Percentiles rank a stretch among this genome's conserved stretches.
These are phyloP conservation scores for Aspergillus luchuensis DNA, from an alignment of 2,329 filamentous ascomycete genomes.

Conservation along the genomic window DNA sequence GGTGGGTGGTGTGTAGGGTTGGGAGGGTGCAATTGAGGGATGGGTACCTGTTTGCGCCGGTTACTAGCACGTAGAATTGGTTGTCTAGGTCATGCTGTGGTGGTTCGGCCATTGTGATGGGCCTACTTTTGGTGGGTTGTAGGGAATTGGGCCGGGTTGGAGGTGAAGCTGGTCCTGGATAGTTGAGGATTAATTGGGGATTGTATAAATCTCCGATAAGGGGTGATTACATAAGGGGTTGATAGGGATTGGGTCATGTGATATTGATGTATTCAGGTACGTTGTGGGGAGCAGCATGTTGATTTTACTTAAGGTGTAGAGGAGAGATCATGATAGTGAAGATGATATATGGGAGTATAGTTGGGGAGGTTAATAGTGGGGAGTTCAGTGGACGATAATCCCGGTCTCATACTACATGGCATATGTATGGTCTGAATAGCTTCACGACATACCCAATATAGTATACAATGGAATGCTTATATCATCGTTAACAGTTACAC, in stretches of 20 bases:
- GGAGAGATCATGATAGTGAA: background rate
- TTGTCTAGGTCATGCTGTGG: slow-evolving; percentile 20
- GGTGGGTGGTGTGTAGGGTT: background rate
- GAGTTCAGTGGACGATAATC: too few relatives aligned
- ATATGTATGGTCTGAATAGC: too few relatives aligned
- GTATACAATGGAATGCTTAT: too few relatives aligned
- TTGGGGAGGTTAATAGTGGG: background rate
- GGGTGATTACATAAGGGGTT: background rate
- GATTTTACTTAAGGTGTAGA: background rate
- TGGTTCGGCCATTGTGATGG: slow-evolving; percentile 18
- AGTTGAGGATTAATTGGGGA: background rate
- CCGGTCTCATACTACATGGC: too few relatives aligned
- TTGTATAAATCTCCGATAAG: background rate
- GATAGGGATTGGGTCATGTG: background rate
- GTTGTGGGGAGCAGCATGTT: background rate
- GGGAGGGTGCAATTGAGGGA: background rate
- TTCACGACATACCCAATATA: too few relatives aligned
- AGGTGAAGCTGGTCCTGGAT: too few relatives aligned
- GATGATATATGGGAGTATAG: background rate
- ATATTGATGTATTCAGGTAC: background rate
- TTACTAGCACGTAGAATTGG: slow-evolving; percentile 65
- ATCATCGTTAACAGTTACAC: too few relatives aligned
- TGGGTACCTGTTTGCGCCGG: slow-evolving; percentile 78
- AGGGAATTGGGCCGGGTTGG: background rate
- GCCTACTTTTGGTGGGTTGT: slow-evolving; percentile 1